These are phyloP conservation scores for Sistotremastrum niveocremeum DNA, from an alignment of 768 basidiomycete genomes.

Conservation along the genomic window DNA sequence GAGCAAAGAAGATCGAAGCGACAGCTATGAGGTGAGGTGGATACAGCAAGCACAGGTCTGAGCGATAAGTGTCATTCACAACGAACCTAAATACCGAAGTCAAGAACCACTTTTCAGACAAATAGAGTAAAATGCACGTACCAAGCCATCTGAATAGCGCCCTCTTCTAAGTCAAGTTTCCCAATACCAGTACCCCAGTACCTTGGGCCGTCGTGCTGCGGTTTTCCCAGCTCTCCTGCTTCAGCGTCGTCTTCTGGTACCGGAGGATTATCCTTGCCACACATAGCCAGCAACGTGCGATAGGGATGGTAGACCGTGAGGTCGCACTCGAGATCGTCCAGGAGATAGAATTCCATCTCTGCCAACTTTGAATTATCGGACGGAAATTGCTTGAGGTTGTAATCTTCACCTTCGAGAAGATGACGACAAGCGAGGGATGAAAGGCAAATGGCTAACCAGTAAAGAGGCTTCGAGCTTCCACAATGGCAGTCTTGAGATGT, in stretches of 20 bases:
- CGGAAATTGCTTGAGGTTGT: constrained; percentile 67
- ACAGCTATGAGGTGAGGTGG: constrained; percentile 93
- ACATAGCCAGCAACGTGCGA: constrained; percentile 68
- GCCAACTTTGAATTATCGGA: constrained; percentile 85
- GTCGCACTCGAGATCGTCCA: constrained; percentile 94
- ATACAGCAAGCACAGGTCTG: constrained; percentile 84
- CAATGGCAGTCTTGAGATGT: constrained; percentile 84
- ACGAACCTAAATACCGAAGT: constrained; percentile 52
- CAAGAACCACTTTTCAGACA: neutral
- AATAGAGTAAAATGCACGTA: constrained; percentile 20
- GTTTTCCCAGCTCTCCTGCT: constrained; percentile 35
- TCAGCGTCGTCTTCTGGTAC: constrained; percentile 35
- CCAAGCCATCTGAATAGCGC: constrained; percentile 87
- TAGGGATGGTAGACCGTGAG: constrained; percentile 88
- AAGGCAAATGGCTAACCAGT: constrained; percentile 27
- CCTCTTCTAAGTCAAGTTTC: constrained; percentile 59
- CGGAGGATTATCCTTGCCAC: constrained; percentile 42
- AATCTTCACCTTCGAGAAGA: constrained; percentile 37
- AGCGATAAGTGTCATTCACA: constrained; percentile 92
- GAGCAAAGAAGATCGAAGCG: constrained; percentile 80
- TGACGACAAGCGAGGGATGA: neutral
- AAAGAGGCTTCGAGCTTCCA: constrained; percentile 71
- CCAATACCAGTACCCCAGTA: constrained; percentile 79
- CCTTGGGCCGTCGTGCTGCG: constrained; percentile 39
- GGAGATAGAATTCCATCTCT: constrained; percentile 98